Evolutionary conservation across 768 basidiomycete genomes (phyloP).

Genomic region (Hortiboletus campestris): DNA sequence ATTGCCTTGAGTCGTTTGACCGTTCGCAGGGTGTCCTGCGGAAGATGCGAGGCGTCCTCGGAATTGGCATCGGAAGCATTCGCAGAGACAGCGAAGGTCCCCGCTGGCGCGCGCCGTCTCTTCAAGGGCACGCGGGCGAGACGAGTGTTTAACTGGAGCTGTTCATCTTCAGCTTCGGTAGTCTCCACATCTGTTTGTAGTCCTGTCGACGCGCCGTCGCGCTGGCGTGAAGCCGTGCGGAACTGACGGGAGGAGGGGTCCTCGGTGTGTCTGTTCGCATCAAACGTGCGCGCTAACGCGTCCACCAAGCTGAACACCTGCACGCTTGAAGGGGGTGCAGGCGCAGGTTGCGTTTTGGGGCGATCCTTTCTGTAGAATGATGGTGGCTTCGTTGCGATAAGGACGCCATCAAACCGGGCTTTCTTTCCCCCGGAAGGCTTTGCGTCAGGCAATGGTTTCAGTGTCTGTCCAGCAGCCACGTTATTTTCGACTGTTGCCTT

Average conservation of each 20-base stretch:
- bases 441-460: not conserved
- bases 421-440: conserved; percentile 10
- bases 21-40: conserved; percentile 1
- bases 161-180: conserved; percentile 25
- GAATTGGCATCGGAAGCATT: conserved; percentile 14
- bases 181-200: conserved; percentile 21
- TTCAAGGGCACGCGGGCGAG: conserved; percentile 8
- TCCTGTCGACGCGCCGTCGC: conserved; percentile 1
- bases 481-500: not conserved
- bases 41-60: not conserved
- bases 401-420: conserved; percentile 23
- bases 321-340: not conserved
- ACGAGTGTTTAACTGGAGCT: conserved; percentile 6
- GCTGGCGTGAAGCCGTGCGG: not conserved
- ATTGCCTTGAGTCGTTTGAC: conserved; percentile 21
- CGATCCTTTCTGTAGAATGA: not conserved
- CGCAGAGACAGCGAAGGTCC: not conserved
- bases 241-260: not conserved
- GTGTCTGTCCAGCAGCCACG: not conserved
- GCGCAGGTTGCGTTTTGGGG: not conserved
- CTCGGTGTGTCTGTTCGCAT: conserved; percentile 24
- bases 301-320: conserved; percentile 17
- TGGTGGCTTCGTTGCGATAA: conserved; percentile 17
- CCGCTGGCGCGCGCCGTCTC: not conserved
- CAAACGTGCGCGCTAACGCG: conserved; percentile 25